Conservation (phyloP, 768 basidiomycete species). For the Leucocoprinus leucothites region DNA sequence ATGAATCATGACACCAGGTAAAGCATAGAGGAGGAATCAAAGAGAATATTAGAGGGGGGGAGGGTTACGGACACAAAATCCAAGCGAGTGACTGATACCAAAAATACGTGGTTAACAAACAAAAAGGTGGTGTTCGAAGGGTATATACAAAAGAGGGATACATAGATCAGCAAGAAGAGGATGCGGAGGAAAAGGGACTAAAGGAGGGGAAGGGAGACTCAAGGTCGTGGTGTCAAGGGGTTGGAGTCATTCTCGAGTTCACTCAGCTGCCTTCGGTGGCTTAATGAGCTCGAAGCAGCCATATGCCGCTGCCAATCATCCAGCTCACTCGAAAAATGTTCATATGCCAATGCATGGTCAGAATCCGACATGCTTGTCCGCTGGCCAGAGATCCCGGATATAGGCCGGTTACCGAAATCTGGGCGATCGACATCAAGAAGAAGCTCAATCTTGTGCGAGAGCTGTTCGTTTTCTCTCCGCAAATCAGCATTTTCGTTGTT, state of each 20-base stretch:
- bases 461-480: constrained; percentile 82
- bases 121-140: constrained; percentile 33
- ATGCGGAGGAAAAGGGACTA: constrained; percentile 17
- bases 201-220: constrained; percentile 36
- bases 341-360: constrained; percentile 74
- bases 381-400: constrained; percentile 55
- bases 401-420: constrained; percentile 56
- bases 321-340: constrained; percentile 75
- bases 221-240: constrained; percentile 58
- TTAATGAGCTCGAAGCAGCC: constrained; percentile 62
- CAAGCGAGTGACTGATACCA: constrained; percentile 51
- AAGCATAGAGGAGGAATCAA: constrained; percentile 30
- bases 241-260: constrained; percentile 63
- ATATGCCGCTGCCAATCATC: constrained; percentile 87
- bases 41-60: constrained; percentile 12
- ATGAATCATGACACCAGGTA: constrained; percentile 20
- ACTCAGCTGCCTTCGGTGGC: constrained; percentile 65
- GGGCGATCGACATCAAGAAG: constrained; percentile 85
- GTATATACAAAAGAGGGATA: constrained; percentile 43
- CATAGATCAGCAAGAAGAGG: constrained; percentile 27
- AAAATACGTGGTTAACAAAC: constrained; percentile 15
- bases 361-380: constrained; percentile 78
- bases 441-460: constrained; percentile 88
- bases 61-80: constrained; percentile 34
- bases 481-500: constrained; percentile 77